Evolutionary conservation across 192 early-diverging fungal species (phyloP), one percentile per base, ranked within the genome.

Genomic region (Entomortierella beljakovae): DNA sequence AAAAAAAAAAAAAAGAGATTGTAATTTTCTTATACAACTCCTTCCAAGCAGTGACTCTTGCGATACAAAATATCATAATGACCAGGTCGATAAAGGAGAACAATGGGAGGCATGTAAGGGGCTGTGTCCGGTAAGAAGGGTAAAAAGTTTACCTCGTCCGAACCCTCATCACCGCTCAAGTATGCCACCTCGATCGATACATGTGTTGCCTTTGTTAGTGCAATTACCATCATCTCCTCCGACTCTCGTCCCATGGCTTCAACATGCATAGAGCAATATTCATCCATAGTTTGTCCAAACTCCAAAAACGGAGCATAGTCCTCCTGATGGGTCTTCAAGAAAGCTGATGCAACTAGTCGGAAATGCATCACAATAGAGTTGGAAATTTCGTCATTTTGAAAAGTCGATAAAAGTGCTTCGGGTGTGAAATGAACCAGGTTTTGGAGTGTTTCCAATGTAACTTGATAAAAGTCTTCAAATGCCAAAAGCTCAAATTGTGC

Each of bases 1-100:
- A n/a, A n/a, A n/a, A n/a, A n/a, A n/a, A n/a, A n/a, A n/a, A n/a
- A n/a, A n/a, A n/a, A n/a, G n/a, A n/a, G n/a, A n/a, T n/a, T n/a
- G n/a, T n/a, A n/a, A n/a, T 9, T 53, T 58, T 29, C 28, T 54
- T 35, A 76, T 58, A 76, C 60, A 9, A 76, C 72, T 23, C 72
- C 72, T 11, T 76, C 72, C 46, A 76, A 61, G 64, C 72, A 76
- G 56, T 76, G 72, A 29, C 72, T 76, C 53, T 81, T 85, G 48
- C 81, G 83, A 82, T 90, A 94, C 43, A 93, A 54, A 64, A 94
- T 89, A 77, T 94, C 93, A 67, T 94, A 94, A 71, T 94, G 93
- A 61, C 88, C 88, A 53, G 88, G 86, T 54, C 81, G 84, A 72
- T 86, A 88, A 31, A 84, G 64, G 26, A 86, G 61, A 23, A 70